A percentile compares a stretch with the other conserved stretches of the same genome.
phyloP scores from a whole-genome alignment of 805 yeast species.

The Myxozyma melibiosi region DNA sequence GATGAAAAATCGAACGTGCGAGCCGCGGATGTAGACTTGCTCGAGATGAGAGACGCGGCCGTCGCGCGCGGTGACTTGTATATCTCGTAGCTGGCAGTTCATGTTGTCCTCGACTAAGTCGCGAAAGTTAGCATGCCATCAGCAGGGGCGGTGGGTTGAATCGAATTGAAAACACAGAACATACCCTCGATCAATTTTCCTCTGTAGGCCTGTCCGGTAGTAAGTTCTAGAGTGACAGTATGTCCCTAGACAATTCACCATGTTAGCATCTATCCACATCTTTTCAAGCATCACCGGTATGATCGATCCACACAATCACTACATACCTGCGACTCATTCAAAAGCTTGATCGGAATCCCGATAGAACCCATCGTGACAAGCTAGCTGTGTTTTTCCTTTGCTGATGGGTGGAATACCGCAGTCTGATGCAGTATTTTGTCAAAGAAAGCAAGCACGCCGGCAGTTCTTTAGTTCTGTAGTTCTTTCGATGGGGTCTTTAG shows the following conservation, averaged over 20 bases:
- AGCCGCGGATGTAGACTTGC: constrained; percentile 88
- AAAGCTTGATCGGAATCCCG: constrained; percentile 80
- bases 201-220: constrained; percentile 81
- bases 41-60: constrained; percentile 77
- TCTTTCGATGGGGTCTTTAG: no score
- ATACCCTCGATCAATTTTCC: constrained; percentile 78
- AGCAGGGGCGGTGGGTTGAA: no score
- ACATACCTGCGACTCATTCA: constrained; percentile 74
- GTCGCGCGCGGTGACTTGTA: constrained; percentile 72
- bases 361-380: constrained; percentile 53
- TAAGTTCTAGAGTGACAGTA: constrained; percentile 75
- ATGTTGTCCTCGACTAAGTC: constrained; percentile 74
- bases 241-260: constrained; percentile 83
- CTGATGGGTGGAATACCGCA: no score
- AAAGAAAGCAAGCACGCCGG: no score
- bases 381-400: no score
- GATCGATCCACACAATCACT: background rate
- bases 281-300: no score
- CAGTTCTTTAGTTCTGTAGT: no score
- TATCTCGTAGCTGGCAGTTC: constrained; percentile 86
- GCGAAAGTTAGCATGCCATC: constrained; percentile 13
- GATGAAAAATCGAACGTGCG: constrained; percentile 78
- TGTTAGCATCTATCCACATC: no score
- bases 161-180: background rate
- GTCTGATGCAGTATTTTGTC: background rate